Percentiles rank a stretch among this genome's conserved stretches.
Evolutionary conservation across 495 filamentous ascomycete genomes (phyloP).

Genomic region (Neurospora sp.): DNA sequence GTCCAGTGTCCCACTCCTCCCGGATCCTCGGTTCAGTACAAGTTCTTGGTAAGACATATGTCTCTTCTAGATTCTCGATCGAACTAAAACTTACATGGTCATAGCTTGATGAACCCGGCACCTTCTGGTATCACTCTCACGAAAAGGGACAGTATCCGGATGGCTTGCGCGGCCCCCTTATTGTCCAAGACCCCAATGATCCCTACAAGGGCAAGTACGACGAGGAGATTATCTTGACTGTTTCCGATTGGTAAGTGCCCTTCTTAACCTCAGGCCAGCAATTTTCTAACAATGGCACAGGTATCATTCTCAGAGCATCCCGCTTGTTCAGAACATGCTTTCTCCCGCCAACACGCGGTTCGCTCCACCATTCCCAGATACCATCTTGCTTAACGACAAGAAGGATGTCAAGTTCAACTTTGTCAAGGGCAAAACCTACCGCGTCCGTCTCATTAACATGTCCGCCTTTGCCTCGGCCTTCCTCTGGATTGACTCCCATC

Average conservation of each 20-base stretch:
- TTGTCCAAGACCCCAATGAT: constrained; percentile 57
- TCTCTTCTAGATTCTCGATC: background rate
- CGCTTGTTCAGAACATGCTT: constrained; percentile 45
- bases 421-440: constrained; percentile 62
- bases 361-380: constrained; percentile 51
- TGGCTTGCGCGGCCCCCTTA: constrained; percentile 60
- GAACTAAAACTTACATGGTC: constrained; percentile 3
- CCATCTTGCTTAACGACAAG: constrained; percentile 57
- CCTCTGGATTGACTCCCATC: constrained; percentile 53
- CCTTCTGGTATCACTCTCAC: constrained; percentile 81
- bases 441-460: constrained; percentile 65
- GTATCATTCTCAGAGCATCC: constrained; percentile 48
- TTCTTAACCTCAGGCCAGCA: constrained; percentile 11
- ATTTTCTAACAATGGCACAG: constrained; percentile 39
- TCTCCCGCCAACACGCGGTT: constrained; percentile 39
- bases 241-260: constrained; percentile 54
- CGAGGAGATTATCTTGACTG: constrained; percentile 45
- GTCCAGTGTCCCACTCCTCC: constrained; percentile 65
- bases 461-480: constrained; percentile 51
- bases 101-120: constrained; percentile 53
- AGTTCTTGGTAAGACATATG: constrained; percentile 48
- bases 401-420: constrained; percentile 47
- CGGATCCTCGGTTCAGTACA: constrained; percentile 50
- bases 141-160: constrained; percentile 64
- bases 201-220: constrained; percentile 57